A percentile compares a stretch with the other conserved stretches of the same genome.
These are phyloP conservation scores for Conringia planisiliqua DNA, from an alignment of 345 rosid species.

Conservation along the genomic window DNA sequence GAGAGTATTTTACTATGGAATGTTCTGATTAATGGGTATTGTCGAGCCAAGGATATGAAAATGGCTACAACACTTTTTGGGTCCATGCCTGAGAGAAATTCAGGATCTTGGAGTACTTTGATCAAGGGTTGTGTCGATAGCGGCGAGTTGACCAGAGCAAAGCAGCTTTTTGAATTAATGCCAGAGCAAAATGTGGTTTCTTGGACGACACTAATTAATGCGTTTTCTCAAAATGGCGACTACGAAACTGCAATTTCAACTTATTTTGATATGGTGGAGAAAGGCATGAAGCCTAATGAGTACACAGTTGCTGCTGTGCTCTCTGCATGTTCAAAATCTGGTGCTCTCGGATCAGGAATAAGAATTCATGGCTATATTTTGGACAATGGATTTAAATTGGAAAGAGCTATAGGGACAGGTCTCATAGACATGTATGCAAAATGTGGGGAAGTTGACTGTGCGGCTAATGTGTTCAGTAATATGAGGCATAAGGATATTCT, in stretches of 20 bases:
- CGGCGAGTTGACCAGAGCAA: conserved; percentile 42
- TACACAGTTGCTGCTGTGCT: conserved; percentile 50
- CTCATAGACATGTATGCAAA: conserved; percentile 62
- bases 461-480: conserved; percentile 47
- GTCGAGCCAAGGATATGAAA: conserved; percentile 41
- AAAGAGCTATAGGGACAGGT: conserved; percentile 46
- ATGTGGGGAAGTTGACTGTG: conserved; percentile 55
- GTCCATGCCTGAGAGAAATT: conserved; percentile 47
- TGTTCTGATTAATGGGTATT: conserved; percentile 58
- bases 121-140: conserved; percentile 49
- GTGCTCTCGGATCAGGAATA: conserved; percentile 56
- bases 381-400: conserved; percentile 39
- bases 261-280: conserved; percentile 54
- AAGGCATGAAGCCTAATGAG: conserved; percentile 46
- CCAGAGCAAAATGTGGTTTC: conserved; percentile 49
- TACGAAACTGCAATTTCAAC: conserved; percentile 43
- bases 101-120: conserved; percentile 58
- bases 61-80: conserved; percentile 48
- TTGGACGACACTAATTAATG: conserved; percentile 59
- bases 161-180: conserved; percentile 44
- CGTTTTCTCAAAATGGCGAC: conserved; percentile 41
- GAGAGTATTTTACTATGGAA: conserved; percentile 53
- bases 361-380: conserved; percentile 44
- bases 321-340: conserved; percentile 60
- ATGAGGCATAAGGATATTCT: conserved; percentile 45